Base-by-base conservation (phyloP, 768 basidiomycete genomes). In the Rhodotorula graminis region DNA sequence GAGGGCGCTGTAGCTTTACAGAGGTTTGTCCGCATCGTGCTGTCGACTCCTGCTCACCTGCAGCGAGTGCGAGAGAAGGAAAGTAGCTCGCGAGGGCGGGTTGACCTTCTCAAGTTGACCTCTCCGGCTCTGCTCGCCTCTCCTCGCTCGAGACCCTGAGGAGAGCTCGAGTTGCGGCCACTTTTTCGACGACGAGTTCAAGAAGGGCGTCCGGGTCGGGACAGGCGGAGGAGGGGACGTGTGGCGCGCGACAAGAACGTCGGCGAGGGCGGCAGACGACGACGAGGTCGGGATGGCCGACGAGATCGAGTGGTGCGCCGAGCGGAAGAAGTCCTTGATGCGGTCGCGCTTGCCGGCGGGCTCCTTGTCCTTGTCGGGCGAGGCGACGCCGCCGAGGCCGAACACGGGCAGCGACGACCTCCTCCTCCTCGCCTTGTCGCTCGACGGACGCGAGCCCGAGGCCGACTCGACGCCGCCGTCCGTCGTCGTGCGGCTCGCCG, bases 281-380 rank as follows among this genome's bases (percentile, higher is more conserved):
- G 27, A 23, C 16, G 71, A 67, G 9, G 67, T 21, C 3, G 71
- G 71, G 9, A 72, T 44, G 0, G 71, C 63, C 8, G 73, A 64
- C 14, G 64, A 40, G 49, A 71, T 29, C 31, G 69, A 64, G n/a
- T 64, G 31, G 10, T 59, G 50, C 11, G 73, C 66, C 1, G 23
- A 37, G 27, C 56, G 56, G 64, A 74, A 60, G 60, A 74, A 71
- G 16, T 64, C 67, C 53, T 69, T 68, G 47, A 74, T 31, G 23
- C 70, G 66, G 33, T 74, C 73, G 15, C 73, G 57, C 52, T n/a
- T 53, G 23, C 69, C 49, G 14, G 29, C 29, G 1, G 56, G 37
- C 11, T 60, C 59, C 42, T 60, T 59, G 46, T 44, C 58, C 57
- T n/a, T 42, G 29, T 53, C 16, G 19, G 9, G 37, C 37, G 33